Conservation (phyloP, 495 filamentous ascomycete species). For the Podospora australis region DNA sequence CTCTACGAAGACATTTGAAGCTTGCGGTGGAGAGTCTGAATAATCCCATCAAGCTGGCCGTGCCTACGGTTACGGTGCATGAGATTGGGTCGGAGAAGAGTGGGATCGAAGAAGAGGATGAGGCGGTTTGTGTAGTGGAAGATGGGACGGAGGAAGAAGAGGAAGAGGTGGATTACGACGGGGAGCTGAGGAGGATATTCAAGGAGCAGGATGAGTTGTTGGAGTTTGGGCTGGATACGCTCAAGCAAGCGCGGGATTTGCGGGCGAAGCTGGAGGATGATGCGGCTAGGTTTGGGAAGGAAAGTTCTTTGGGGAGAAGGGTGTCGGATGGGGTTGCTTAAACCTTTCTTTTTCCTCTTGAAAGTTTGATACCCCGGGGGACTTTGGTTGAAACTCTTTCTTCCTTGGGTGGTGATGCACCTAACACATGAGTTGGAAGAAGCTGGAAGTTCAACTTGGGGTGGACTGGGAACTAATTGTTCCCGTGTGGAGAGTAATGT, state of each 20-base stretch:
- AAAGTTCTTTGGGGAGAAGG: too few species aligned
- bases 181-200: slow-evolving; percentile 14
- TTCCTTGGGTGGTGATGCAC: too few species aligned
- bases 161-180: neutral
- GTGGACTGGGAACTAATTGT: too few species aligned
- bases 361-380: too few species aligned
- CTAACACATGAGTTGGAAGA: too few species aligned
- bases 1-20: slow-evolving; percentile 75
- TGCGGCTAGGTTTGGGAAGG: slow-evolving; percentile 39
- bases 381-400: too few species aligned
- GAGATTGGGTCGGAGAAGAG: slow-evolving; percentile 23
- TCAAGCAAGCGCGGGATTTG: neutral
- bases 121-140: slow-evolving; percentile 11
- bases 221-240: slow-evolving; percentile 12
- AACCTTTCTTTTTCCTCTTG: too few species aligned
- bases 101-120: slow-evolving; percentile 25
- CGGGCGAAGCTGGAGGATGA: slow-evolving; percentile 20
- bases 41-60: slow-evolving; percentile 67
- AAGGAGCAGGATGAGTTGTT: slow-evolving; percentile 24
- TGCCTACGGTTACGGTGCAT: slow-evolving; percentile 28
- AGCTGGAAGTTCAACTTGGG: too few species aligned
- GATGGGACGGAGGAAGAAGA: slow-evolving; percentile 19
- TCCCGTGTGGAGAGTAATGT: too few species aligned
- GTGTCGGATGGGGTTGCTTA: too few species aligned
- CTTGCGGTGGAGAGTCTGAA: slow-evolving; percentile 78